phyloP scores from a whole-genome alignment of 2,329 filamentous ascomycete genomes.

The Colletotrichum musicola region DNA sequence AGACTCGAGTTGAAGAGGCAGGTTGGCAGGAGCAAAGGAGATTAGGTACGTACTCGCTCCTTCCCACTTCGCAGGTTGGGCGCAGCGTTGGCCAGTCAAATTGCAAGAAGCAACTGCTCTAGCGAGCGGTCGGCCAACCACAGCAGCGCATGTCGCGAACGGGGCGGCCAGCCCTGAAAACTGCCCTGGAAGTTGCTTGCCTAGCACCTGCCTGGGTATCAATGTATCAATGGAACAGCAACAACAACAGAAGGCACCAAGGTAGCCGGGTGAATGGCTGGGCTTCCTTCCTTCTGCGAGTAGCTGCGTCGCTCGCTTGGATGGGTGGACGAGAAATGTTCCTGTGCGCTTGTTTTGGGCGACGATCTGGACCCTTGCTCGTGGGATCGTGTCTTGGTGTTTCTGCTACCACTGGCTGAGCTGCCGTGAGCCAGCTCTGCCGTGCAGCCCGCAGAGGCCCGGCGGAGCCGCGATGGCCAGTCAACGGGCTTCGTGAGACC shows the following conservation, averaged over 20 bases:
- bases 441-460: slow-evolving; percentile 21
- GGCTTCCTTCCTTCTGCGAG: slow-evolving; percentile 21
- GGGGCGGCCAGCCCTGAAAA: neutral
- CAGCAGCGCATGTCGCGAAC: neutral
- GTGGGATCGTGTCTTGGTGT: slow-evolving; percentile 31
- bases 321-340: slow-evolving; percentile 17
- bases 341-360: slow-evolving; percentile 19
- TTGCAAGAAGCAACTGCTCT: slow-evolving; percentile 24
- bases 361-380: slow-evolving; percentile 31
- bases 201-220: too few species aligned
- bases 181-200: neutral
- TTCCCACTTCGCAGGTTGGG: neutral
- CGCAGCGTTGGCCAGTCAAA: slow-evolving; percentile 24
- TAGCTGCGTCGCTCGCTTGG: slow-evolving; percentile 13
- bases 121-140: neutral
- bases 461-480: slow-evolving; percentile 28
- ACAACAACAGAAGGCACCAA: neutral
- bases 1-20: slow-evolving; percentile 1
- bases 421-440: slow-evolving; percentile 15
- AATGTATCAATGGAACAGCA: too few species aligned
- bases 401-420: slow-evolving; percentile 35
- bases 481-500: slow-evolving; percentile 35
- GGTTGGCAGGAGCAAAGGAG: slow-evolving; percentile 24
- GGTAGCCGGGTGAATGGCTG: slow-evolving; percentile 18
- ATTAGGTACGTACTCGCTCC: slow-evolving; percentile 11